phyloP scores from a whole-genome alignment of 2,329 filamentous ascomycete genomes.

The Cytospora leucostoma region DNA sequence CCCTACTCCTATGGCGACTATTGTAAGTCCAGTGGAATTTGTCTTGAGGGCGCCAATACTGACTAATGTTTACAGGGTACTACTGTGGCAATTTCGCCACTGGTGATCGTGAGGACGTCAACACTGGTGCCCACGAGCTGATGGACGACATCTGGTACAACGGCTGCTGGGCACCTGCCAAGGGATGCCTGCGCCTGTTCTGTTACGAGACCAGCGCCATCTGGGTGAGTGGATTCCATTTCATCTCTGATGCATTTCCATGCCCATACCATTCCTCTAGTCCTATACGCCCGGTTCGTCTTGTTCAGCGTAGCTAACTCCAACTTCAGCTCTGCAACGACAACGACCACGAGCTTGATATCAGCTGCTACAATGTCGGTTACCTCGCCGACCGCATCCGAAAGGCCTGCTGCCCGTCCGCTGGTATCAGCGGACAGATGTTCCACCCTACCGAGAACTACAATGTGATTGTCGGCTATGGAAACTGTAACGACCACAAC shows the following conservation, averaged over 20 bases:
- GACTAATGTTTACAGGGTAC: neutral
- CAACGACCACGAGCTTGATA: neutral
- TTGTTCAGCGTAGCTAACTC: neutral
- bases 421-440: neutral
- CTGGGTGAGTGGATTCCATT: neutral
- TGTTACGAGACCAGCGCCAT: conserved; percentile 1
- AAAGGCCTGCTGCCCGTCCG: neutral
- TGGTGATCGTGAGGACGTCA: neutral
- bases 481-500: neutral
- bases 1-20: neutral
- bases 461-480: neutral
- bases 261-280: neutral
- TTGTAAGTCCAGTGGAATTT: neutral
- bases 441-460: conserved; percentile 1
- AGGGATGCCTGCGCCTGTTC: neutral
- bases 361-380: conserved; percentile 8
- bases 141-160: neutral
- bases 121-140: neutral
- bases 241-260: neutral
- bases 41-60: neutral
- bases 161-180: neutral
- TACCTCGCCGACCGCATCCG: neutral
- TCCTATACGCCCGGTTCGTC: neutral
- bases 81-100: conserved; percentile 6
- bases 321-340: neutral